A percentile compares a stretch with the other conserved stretches of the same genome.
phyloP scores from a whole-genome alignment of 164 flowering plant genomes.

The Platanus orientalis region DNA sequence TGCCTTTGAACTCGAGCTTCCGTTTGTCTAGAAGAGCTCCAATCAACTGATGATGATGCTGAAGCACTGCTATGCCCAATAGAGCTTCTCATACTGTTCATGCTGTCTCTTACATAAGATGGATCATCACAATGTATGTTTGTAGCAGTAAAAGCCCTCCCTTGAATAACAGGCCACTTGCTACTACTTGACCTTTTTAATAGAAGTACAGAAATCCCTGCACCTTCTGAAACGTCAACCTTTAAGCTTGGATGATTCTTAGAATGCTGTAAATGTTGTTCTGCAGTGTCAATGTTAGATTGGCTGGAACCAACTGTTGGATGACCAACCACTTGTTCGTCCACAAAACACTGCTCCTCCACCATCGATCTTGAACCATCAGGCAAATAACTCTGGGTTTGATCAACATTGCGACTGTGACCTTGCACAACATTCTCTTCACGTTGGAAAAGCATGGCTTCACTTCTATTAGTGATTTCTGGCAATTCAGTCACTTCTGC shows the following conservation, averaged over 20 bases:
- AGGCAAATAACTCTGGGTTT: slow-evolving; percentile 15
- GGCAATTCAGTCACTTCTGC: slow-evolving; percentile 15
- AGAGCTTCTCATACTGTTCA: slow-evolving; percentile 66
- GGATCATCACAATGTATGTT: slow-evolving; percentile 57
- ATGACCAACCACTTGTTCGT: slow-evolving; percentile 24
- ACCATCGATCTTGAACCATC: slow-evolving; percentile 25
- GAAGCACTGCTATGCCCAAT: slow-evolving; percentile 60
- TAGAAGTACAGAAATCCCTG: slow-evolving; percentile 70
- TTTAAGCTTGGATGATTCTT: slow-evolving; percentile 25
- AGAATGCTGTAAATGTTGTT: slow-evolving; percentile 23
- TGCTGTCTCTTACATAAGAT: slow-evolving; percentile 60
- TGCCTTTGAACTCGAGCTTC: slow-evolving; percentile 62
- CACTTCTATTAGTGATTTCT: slow-evolving; percentile 18
- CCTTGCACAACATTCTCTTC: slow-evolving; percentile 20
- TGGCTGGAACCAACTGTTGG: slow-evolving; percentile 14
- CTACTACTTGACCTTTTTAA: slow-evolving; percentile 73
- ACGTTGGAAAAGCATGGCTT: slow-evolving; percentile 18
- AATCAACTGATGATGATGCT: slow-evolving; percentile 75
- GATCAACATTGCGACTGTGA: slow-evolving; percentile 20
- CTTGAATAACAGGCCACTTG: slow-evolving; percentile 70
- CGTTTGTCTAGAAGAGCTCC: slow-evolving; percentile 48
- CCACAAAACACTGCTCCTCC: slow-evolving; percentile 28
- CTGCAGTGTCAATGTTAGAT: slow-evolving; percentile 16
- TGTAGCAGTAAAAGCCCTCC: slow-evolving; percentile 53
- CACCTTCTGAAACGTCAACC: slow-evolving; percentile 50